Evolutionary conservation across 2,329 filamentous ascomycete genomes (phyloP).

Genomic region (Pseudocercospora ulei): DNA sequence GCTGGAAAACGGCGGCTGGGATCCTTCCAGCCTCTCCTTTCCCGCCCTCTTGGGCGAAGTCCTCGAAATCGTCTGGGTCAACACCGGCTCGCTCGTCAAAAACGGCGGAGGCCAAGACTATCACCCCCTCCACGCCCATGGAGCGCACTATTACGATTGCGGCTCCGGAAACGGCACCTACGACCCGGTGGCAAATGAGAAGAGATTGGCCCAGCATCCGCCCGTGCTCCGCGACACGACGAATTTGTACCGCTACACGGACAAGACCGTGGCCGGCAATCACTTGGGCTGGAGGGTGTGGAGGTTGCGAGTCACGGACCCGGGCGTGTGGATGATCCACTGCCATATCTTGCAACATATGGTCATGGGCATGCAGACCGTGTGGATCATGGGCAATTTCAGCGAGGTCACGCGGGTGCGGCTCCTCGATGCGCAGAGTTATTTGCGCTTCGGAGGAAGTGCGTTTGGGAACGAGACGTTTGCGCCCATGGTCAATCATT

Average conservation of each 20-base stretch:
- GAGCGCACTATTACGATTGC: constrained; percentile 47
- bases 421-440: constrained; percentile 35
- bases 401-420: constrained; percentile 35
- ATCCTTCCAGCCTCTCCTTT: constrained; percentile 44
- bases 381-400: constrained; percentile 42
- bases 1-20: constrained; percentile 45
- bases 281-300: constrained; percentile 53
- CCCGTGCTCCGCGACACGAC: constrained; percentile 44
- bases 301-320: constrained; percentile 46
- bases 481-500: constrained; percentile 22
- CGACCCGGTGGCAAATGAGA: constrained; percentile 44
- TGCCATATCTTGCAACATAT: constrained; percentile 52
- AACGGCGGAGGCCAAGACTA: constrained; percentile 34
- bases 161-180: constrained; percentile 48
- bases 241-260: constrained; percentile 48
- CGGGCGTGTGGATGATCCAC: constrained; percentile 53
- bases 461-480: constrained; percentile 36
- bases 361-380: constrained; percentile 47
- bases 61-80: constrained; percentile 35
- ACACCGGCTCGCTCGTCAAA: constrained; percentile 34
- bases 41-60: constrained; percentile 50
- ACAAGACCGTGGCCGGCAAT: constrained; percentile 36
- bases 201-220: constrained; percentile 34
- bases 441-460: constrained; percentile 40
- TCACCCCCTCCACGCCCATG: constrained; percentile 50